Evolutionary conservation across 163 green algal genomes (phyloP), one percentile per base, ranked within the genome.

Genomic region (Scenedesmus sp.): DNA sequence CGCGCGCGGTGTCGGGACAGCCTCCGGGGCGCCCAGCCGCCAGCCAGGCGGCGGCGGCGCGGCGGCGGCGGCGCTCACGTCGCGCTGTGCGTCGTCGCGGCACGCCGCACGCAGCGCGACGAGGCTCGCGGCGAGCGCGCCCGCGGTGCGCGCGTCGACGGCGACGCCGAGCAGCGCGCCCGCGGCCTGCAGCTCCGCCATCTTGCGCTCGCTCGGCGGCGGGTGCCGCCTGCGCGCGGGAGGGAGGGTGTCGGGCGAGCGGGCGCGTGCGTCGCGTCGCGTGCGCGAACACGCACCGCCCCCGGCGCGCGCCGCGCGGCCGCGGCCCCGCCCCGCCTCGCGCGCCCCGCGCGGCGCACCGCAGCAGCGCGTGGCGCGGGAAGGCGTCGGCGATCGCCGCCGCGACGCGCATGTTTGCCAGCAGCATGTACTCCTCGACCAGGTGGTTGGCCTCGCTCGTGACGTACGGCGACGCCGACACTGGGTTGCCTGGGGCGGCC

Each of bases 361-460:
- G 83, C 5, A 99, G 93, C 81, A 99, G 69, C 0, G 93, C 89
- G 60, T 84, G 89, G 2, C 84, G 66, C 4, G 94, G 90, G 80
- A 97, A 98, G 22, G 83, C 77, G 0, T 44, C 15, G 13, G 95
- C 78, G 4, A 96, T 97, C 60, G 91, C 78, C 47, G 91, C 81
- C 0, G 96, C 96, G 9, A 98, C 94, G 39, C 88, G 90, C 77
- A 94, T 92, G 82, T 99, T 99, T 70, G 96, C 95, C 62, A 98
- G 85, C 65, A 99, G 87, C 96, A 99, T 99, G 87, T 97, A 97
- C 90, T 99, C 96, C 87, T 99, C 96, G 53, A 99, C 94, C 91
- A 99, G 95, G 63, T 96, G 88, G 83, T 99, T 99, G 63, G 96
- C 87, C 72, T 98, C 94, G 28, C 64, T 58, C 47, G 84, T 72